A percentile compares a stretch with the other conserved stretches of the same genome.
Evolutionary conservation across 306 rosid genomes (phyloP).

Genomic region (Sindora glabra): DNA sequence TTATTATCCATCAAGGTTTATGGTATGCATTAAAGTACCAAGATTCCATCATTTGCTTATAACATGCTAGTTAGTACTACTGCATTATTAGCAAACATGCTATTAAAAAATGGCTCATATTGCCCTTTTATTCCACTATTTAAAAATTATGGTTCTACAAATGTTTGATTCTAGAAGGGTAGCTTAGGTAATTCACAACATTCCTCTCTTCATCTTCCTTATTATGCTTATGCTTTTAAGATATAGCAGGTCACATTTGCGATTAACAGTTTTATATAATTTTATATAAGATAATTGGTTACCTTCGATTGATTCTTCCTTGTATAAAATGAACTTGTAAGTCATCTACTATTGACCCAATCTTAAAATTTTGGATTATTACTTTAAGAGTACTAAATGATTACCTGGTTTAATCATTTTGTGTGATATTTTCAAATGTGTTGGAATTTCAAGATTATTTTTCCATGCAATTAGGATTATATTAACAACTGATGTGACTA

Average conservation of each 20-base stretch:
- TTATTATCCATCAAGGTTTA: conserved; percentile 79
- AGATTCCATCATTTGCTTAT: no score
- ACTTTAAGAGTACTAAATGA: conserved; percentile 3
- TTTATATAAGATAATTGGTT: conserved; percentile 61
- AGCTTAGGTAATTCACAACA: conserved; percentile 67
- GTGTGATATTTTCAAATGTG: conserved; percentile 17
- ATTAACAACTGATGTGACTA: conserved; percentile 59
- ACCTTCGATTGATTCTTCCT: no score
- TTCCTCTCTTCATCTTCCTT: conserved; percentile 67
- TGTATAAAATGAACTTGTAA: background rate
- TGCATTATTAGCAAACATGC: conserved; percentile 11
- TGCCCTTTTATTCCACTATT: conserved; percentile 10
- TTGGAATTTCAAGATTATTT: conserved; percentile 51
- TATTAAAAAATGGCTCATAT: conserved; percentile 1
- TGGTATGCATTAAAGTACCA: conserved; percentile 56
- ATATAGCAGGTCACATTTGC: conserved; percentile 34
- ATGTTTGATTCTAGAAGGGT: conserved; percentile 70
- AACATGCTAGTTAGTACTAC: no score
- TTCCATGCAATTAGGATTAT: conserved; percentile 56
- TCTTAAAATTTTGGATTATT: conserved; percentile 4
- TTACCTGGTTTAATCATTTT: background rate
- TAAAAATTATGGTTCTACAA: conserved; percentile 37
- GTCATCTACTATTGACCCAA: background rate
- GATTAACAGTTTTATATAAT: conserved; percentile 49
- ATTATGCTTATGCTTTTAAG: conserved; percentile 32